Base-by-base conservation (phyloP, 306 rosid genomes). In the Glycine latifolia region DNA sequence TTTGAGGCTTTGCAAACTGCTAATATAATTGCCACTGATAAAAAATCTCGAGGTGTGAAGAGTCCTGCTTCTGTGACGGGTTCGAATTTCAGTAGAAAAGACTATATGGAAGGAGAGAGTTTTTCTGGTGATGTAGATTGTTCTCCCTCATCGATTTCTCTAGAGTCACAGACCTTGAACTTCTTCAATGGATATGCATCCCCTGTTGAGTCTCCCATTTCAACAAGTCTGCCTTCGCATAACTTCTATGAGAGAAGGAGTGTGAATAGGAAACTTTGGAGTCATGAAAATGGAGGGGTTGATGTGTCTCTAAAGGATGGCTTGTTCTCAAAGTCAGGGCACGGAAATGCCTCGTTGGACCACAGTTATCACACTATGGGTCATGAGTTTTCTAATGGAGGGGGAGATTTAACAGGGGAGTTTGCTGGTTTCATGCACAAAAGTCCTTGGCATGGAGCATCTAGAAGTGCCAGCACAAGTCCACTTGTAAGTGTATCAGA, bases 1-100 rank as follows among this genome's bases (percentile, higher is more conserved):
- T 91, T 80, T 85, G 99, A 95, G 85, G 97, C 97, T 73, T 60
- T 93, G 87, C 97, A 90, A 88, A 89, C 94, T 54, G 98, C 97
- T 14, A 91, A 82, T 82, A 87, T 85, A 77, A 83, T 90, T 63
- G 78, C 83, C 1, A 72, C 59, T 0, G 94, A 85, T 58, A 88
- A 87, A 77, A 91, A 84, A 20, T 79, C 89, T 14, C 89, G 81
- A 78, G 63, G 74, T 80, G 84, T 71, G 8, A 90, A 84, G 71
- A 79, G 87, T 73, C 89, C 90, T 16, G 89, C 81, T 63, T 91
- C 97, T 0, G 85, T 85, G 69, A 82, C 88, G 0, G 95, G 97
- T 14, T 95, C 97, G 50, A 92, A 87, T 80, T 91, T 91, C 78
- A 83, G 85, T 55, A 69, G 88, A 76, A 84, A 81, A 52, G 90